Evolutionary conservation across 352 stramenopile genomes (phyloP).

Genomic region (Globisporangium lucens): DNA sequence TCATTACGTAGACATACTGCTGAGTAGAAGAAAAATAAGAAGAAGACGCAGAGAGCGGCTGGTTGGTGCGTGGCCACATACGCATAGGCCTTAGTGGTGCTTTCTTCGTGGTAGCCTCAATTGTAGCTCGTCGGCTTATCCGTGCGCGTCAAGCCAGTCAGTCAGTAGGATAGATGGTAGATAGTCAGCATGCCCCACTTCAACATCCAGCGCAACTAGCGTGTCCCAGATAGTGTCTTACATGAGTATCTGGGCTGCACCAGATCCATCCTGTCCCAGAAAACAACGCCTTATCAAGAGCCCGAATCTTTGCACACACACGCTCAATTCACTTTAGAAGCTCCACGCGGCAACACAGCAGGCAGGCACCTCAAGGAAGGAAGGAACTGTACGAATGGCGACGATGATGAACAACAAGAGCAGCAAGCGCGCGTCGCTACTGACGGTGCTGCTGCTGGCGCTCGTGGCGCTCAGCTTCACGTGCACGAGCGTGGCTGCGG

Average conservation of each 20-base stretch:
- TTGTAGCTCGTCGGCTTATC: neutral
- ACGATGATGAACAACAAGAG: slow-evolving; percentile 8
- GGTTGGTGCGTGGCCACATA: neutral
- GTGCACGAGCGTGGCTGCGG: neutral
- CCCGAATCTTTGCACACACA: slow-evolving; percentile 5
- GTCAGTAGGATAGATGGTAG: neutral
- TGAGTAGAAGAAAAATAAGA: neutral
- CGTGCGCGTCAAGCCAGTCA: neutral
- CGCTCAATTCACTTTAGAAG: neutral
- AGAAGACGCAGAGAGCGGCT: neutral
- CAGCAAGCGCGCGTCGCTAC: slow-evolving; percentile 11
- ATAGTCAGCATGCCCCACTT: neutral
- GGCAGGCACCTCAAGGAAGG: too few relatives aligned
- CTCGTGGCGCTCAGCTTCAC: slow-evolving; percentile 25
- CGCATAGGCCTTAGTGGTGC: neutral
- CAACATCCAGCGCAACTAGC: neutral
- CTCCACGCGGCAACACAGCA: slow-evolving; percentile 9
- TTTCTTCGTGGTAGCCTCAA: neutral
- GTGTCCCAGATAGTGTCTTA: neutral
- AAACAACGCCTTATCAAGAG: neutral
- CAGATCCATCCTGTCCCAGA: slow-evolving; percentile 2
- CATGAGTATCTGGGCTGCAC: neutral
- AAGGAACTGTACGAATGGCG: neutral
- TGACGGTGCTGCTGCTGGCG: slow-evolving; percentile 16
- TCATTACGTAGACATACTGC: neutral